Evolutionary conservation across 345 rosid species (phyloP).

Genomic region (Mallotus nudiflorus): DNA sequence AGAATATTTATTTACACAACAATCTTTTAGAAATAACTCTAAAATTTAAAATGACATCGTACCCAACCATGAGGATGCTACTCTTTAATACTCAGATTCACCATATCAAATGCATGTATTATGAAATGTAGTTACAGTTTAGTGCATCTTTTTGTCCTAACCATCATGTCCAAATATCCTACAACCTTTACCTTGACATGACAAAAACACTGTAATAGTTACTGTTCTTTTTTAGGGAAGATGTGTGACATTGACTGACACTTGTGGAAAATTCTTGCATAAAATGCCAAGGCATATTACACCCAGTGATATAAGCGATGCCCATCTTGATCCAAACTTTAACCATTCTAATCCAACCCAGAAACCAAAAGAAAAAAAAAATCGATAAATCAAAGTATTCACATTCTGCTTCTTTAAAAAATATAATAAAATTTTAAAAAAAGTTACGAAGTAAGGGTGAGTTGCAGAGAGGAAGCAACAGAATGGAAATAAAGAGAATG

Average conservation of each 20-base stretch:
- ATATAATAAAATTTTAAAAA: no score
- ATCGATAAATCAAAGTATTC: no score
- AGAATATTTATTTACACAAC: neutral
- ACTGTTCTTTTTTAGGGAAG: no score
- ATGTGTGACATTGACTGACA: no score
- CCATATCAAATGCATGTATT: neutral
- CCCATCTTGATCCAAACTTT: constrained; percentile 31
- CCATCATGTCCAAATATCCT: neutral
- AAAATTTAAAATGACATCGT: neutral
- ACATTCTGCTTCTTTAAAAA: no score
- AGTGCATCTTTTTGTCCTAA: neutral
- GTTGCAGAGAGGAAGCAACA: constrained; percentile 36
- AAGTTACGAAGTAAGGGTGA: neutral
- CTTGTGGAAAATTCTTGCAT: neutral
- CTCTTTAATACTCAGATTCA: neutral
- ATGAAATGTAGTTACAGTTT: neutral
- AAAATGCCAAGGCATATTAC: constrained; percentile 39
- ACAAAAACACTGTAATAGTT: neutral
- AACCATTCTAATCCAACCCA: constrained; percentile 61
- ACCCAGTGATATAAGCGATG: constrained; percentile 21
- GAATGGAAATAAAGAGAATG: constrained; percentile 39
- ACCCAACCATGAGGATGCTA: neutral
- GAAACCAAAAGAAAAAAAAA: no score
- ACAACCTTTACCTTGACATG: neutral
- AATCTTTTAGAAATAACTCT: constrained; percentile 5